These are phyloP conservation scores for Lepiota brunneoincarnata DNA, from an alignment of 768 basidiomycete genomes.

Conservation along the genomic window DNA sequence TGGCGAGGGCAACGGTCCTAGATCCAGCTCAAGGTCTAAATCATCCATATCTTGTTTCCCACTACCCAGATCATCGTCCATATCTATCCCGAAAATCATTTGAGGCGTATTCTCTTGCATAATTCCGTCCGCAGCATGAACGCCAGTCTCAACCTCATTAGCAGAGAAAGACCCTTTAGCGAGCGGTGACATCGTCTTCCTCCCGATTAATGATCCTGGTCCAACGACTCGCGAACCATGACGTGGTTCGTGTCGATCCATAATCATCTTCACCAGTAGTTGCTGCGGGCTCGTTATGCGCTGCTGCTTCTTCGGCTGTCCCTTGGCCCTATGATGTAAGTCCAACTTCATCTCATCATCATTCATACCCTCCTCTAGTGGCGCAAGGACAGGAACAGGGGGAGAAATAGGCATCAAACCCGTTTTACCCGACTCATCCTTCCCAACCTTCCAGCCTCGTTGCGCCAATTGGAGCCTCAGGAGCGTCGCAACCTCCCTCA, in stretches of 20 bases:
- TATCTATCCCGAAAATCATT: background rate
- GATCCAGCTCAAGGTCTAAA: background rate
- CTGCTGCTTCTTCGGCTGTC: background rate
- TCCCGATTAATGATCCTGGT: background rate
- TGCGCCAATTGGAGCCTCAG: conserved; percentile 9
- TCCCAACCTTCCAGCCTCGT: conserved; percentile 3
- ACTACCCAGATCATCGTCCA: background rate
- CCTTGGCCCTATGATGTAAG: background rate
- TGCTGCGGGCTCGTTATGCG: conserved; percentile 7
- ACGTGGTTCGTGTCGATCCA: conserved; percentile 8
- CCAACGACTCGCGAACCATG: background rate
- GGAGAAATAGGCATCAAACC: background rate
- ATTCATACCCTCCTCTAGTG: background rate
- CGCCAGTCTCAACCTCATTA: background rate
- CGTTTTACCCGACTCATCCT: conserved; percentile 4
- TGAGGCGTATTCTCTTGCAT: background rate
- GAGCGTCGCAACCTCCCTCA: conserved; percentile 8
- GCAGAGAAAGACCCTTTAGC: background rate
- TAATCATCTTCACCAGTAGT: conserved; percentile 10
- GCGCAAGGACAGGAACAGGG: background rate
- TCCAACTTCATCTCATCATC: conserved; percentile 8
- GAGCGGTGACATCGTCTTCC: background rate
- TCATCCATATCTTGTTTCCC: background rate
- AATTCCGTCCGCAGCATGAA: background rate
- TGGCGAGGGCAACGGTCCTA: background rate